Evolutionary conservation across 2,329 filamentous ascomycete genomes (phyloP), one percentile per base, ranked within the genome.

Genomic region (Paraconiothyrium brasiliense): DNA sequence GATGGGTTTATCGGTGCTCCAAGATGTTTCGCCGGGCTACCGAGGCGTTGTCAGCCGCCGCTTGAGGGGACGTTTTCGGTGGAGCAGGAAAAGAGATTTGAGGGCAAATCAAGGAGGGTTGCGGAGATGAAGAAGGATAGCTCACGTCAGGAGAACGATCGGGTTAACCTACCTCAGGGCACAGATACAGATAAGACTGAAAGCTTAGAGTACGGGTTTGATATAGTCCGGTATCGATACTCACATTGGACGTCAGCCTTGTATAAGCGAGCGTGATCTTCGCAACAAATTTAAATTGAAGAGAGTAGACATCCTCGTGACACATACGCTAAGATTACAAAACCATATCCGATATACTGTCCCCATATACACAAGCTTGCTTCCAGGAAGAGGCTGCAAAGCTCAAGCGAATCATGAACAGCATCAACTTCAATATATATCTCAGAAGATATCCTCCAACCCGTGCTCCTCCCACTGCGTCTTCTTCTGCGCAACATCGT

Each of bases 401-500:
- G 20, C 43, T 24, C 43, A 24, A 20, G 20, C 13, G n/a, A 24
- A 46, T n/a, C 22, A 41, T 13, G 14, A 8, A 41, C 50, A 30
- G 10, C 34, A 22, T 41, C 39, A 20, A 41, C 39, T 8, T n/a
- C 5, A n/a, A 16, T 41, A 20, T 8, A 16, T 16, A 41, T 14
- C 20, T 51, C 75, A 88, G 75, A 90, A 97, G 60, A 97, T 90
- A 69, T 91, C 89, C 81, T 97, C 92, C 76, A 93, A 73, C 27
- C 87, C 85, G 2, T 72, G 65, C 35, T 77, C 67, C 64, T 87
- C 86, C 93, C 94, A 92, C 75, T 78, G 71, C 57, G 83, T 83
- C 71, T 83, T 84, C 55, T 91, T 87, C 58, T 84, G 79, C 22
- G 88, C 89, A 44, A 89, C 90, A 77, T 83, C 84, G 54, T 91